A percentile compares a stretch with the other conserved stretches of the same genome.
phyloP scores from a whole-genome alignment of 768 basidiomycete genomes.

The Termitomyces sp. region DNA sequence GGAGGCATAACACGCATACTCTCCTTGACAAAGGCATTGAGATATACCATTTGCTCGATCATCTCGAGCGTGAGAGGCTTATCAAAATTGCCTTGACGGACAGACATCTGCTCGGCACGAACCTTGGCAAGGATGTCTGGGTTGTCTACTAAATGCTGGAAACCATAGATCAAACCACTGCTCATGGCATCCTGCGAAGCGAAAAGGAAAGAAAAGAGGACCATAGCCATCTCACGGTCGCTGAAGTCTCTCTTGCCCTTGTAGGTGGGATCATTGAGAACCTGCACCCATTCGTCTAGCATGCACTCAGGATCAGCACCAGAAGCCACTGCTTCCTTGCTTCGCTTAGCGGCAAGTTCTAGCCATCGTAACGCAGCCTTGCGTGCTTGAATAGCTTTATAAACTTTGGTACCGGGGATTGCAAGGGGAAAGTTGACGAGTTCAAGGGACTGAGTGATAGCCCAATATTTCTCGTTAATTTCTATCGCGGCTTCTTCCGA shows the following conservation, averaged over 20 bases:
- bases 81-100: constrained; percentile 74
- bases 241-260: constrained; percentile 86
- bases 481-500: constrained; percentile 71
- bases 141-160: constrained; percentile 94
- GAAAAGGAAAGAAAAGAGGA: constrained; percentile 94
- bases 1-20: constrained; percentile 89
- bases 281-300: constrained; percentile 87
- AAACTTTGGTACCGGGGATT: constrained; percentile 94
- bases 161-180: constrained; percentile 90
- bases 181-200: constrained; percentile 99
- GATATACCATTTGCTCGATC: constrained; percentile 90
- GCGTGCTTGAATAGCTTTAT: constrained; percentile 86
- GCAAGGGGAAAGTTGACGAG: constrained; percentile 98
- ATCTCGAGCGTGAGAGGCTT: constrained; percentile 80
- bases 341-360: constrained; percentile 68
- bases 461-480: constrained; percentile 94
- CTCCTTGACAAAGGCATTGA: constrained; percentile 91
- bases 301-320: constrained; percentile 83
- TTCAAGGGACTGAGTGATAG: constrained; percentile 90
- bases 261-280: constrained; percentile 57
- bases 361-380: constrained; percentile 82
- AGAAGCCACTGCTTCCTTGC: constrained; percentile 77
- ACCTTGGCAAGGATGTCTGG: constrained; percentile 87
- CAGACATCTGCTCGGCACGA: constrained; percentile 81
- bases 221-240: constrained; percentile 95